Base-by-base conservation (phyloP, 1,284 basidiomycete species). In the Rugosomyces carneus region DNA sequence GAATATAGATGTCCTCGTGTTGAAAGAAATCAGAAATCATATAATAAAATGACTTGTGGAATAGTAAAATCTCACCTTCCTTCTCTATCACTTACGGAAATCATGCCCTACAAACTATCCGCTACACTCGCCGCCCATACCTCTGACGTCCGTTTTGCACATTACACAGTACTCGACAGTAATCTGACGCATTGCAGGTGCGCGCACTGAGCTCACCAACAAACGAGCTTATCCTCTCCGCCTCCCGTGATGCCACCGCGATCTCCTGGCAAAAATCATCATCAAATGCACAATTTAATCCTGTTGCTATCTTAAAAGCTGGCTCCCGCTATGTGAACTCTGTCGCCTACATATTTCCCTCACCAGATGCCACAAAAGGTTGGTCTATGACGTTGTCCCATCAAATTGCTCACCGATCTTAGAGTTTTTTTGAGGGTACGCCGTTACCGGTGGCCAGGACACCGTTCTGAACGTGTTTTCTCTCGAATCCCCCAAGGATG, bases 241-340 rank as follows among this genome's bases (percentile, higher is more conserved):
- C 85, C 45, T 94, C 93, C 26, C 81, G 93, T 59, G 93, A 97
- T 72, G 76, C 87, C 9, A 90, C 90, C 15, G 88, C 92, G 45
- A 87, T 94, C 59, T 72, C 81, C 31, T 97, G 93, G 93, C 70
- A 76, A 48, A 77, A 80, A 53, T 60, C 71, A n/a, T 60, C 73
- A 20, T 54, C 70, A 42, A 61, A 70, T 36, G 61, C 66, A 20
- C 57, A 68, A 3, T 90, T 89, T 60, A 60, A 65, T 10, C 75
- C 77, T 19, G 63, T 71, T 42, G 64, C 71, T 23, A 70, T 78
- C 34, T 73, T 88, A 51, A 77, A 72, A 66, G 80, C 88, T 32
- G 81, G 88, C 50, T 75, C 83, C 42, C 78, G 84, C 35, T 93
- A 80, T 57, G 78, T 95, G 51, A 93, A 93, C 60, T 81, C 92